A percentile compares a stretch with the other conserved stretches of the same genome.
phyloP scores from a whole-genome alignment of 768 basidiomycete genomes.

The Grammothele lineata region DNA sequence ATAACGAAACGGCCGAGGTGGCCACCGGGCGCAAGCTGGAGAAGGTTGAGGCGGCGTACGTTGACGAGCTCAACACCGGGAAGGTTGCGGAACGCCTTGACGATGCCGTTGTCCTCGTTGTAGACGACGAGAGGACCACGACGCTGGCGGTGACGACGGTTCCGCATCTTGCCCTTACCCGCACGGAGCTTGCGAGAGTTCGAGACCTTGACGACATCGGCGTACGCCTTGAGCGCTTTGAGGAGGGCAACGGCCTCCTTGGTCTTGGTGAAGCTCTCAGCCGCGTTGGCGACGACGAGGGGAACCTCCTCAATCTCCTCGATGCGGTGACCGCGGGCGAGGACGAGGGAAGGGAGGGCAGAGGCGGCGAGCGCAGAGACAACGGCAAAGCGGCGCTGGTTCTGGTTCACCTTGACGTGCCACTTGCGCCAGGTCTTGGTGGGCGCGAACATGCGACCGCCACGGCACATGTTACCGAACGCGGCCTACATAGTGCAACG shows the following conservation, averaged over 20 bases:
- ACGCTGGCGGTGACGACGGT: constrained; percentile 94
- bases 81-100: constrained; percentile 97
- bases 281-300: constrained; percentile 74
- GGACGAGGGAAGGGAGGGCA: constrained; percentile 95
- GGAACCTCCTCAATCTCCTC: constrained; percentile 97
- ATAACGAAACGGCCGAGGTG: constrained; percentile 98
- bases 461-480: constrained; percentile 99
- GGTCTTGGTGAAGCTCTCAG: constrained; percentile 92
- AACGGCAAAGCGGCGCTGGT: constrained; percentile 96
- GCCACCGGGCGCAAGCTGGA: constrained; percentile 99
- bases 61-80: constrained; percentile 98
- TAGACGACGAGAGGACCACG: constrained; percentile 97
- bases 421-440: constrained; percentile 99
- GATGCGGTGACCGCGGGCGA: constrained; percentile 98
- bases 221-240: constrained; percentile 84
- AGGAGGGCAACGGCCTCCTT: constrained; percentile 94
- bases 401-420: constrained; percentile 99
- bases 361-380: constrained; percentile 98
- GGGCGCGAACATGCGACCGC: constrained; percentile 99
- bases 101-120: constrained; percentile 95
- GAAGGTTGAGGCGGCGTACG: constrained; percentile 91
- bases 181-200: constrained; percentile 96
- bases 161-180: constrained; percentile 96
- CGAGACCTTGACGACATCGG: constrained; percentile 94
- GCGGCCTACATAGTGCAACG: constrained; percentile 59